A percentile compares a stretch with the other conserved stretches of the same genome.
phyloP scores from a whole-genome alignment of 2,329 filamentous ascomycete genomes.

The Tolypocladium endophyticum region DNA sequence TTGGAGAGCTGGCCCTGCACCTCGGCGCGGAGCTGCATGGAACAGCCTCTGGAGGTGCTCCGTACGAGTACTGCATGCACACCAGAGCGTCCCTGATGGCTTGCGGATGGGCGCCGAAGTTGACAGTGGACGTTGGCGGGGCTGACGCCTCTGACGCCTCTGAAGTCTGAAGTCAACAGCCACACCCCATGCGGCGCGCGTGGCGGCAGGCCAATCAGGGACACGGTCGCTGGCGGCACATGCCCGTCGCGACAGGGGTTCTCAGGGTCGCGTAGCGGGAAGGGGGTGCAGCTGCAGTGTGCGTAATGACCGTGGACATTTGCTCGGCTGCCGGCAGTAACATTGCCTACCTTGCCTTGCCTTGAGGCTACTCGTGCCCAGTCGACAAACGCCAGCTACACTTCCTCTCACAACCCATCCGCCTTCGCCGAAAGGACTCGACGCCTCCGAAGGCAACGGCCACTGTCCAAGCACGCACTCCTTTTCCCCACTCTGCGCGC shows the following conservation, averaged over 20 bases:
- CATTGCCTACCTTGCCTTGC: too few relatives aligned
- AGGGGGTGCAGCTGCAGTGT: background rate
- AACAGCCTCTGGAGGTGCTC: background rate
- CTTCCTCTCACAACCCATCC: background rate
- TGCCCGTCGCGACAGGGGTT: conserved; percentile 21
- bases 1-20: background rate
- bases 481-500: background rate
- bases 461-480: background rate
- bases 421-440: background rate
- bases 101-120: background rate
- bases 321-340: background rate
- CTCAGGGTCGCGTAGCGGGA: background rate
- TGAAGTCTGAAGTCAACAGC: background rate
- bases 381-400: background rate
- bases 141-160: background rate
- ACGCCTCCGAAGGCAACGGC: background rate
- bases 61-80: background rate
- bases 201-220: conserved; percentile 1
- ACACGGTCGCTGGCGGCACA: conserved; percentile 8
- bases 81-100: background rate
- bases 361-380: too few relatives aligned
- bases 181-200: background rate
- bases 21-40: background rate
- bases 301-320: background rate
- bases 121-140: background rate